These are phyloP conservation scores for Avena eriantha DNA, from an alignment of 176 grass and related monocot genomes.

Conservation along the genomic window DNA sequence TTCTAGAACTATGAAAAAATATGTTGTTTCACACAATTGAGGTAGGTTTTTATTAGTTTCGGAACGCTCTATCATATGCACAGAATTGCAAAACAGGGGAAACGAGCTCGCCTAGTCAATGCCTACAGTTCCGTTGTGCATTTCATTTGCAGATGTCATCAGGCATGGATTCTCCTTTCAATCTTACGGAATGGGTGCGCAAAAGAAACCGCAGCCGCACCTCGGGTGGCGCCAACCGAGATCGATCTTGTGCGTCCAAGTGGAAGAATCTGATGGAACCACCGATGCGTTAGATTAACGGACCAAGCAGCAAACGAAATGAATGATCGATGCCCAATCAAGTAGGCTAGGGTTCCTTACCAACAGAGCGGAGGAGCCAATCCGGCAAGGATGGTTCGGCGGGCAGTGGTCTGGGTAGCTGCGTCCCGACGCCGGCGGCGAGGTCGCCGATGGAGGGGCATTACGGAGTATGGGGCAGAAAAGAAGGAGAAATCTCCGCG, in stretches of 20 bases:
- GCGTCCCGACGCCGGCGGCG: constrained; percentile 1
- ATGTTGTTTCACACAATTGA: neutral
- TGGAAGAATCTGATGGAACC: neutral
- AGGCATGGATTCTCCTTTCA: neutral
- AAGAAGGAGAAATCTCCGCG: constrained; percentile 1
- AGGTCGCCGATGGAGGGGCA: constrained; percentile 20
- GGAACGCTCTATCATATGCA: neutral
- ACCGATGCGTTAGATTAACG: neutral
- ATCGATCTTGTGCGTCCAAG: neutral
- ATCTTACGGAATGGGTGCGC: neutral
- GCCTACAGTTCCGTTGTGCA: neutral
- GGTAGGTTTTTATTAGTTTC: neutral
- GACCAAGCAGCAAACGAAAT: neutral
- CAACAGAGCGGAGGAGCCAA: neutral
- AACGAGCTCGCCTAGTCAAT: neutral
- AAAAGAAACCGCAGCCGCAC: neutral
- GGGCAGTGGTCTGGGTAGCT: neutral
- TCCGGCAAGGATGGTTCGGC: neutral
- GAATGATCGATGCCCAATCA: neutral
- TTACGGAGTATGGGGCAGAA: neutral
- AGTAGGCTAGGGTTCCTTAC: constrained; percentile 7
- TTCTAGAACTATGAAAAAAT: neutral
- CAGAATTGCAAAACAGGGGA: neutral
- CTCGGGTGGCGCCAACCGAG: constrained; percentile 1
- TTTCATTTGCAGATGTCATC: constrained; percentile 9